Evolutionary conservation across 345 rosid genomes (phyloP).

Genomic region (Gossypium arboreum): DNA sequence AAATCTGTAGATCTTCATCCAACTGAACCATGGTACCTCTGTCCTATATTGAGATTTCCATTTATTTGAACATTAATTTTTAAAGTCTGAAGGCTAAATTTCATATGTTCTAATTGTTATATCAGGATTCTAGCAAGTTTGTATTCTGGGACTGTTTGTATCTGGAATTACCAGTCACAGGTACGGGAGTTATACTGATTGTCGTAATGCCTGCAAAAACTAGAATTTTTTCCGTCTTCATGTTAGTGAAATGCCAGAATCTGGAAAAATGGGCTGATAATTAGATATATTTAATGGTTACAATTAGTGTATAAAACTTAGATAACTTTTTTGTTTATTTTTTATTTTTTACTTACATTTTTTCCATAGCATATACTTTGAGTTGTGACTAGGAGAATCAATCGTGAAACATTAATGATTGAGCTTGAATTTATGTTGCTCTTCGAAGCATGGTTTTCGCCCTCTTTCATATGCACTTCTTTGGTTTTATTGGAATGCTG

Average conservation of each 20-base stretch:
- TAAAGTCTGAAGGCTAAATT: background rate
- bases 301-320: background rate
- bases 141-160: constrained; percentile 62
- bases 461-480: background rate
- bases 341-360: background rate
- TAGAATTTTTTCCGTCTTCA: background rate
- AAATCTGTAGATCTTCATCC: constrained; percentile 69
- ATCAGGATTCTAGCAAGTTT: constrained; percentile 67
- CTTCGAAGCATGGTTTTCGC: background rate
- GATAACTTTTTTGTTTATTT: background rate
- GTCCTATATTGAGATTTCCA: background rate
- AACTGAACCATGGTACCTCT: constrained; percentile 63
- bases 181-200: constrained; percentile 33
- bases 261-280: background rate
- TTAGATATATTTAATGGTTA: background rate
- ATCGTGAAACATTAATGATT: background rate
- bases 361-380: background rate
- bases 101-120: constrained; percentile 1
- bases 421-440: background rate
- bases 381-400: background rate
- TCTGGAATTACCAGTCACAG: constrained; percentile 88
- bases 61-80: background rate
- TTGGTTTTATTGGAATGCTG: background rate
- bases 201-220: background rate
- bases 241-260: background rate